Percentiles rank a stretch among this genome's conserved stretches.
phyloP scores from a whole-genome alignment of 2,329 filamentous ascomycete genomes.

The Cordyceps militaris region DNA sequence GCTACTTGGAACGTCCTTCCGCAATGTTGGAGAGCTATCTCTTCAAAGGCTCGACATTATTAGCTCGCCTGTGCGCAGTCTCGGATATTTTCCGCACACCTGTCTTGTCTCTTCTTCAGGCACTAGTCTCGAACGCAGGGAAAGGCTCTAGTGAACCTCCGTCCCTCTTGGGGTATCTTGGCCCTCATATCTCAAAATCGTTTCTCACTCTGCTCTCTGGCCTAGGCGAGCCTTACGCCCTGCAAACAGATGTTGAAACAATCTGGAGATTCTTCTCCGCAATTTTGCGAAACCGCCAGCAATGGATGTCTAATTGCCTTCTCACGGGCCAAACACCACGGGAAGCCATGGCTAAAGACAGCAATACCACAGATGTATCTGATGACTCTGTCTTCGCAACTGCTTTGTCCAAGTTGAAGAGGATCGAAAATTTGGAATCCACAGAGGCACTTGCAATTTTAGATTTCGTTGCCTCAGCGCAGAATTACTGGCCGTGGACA shows the following conservation, averaged over 20 bases:
- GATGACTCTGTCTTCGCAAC: slow-evolving; percentile 62
- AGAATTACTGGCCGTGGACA: slow-evolving; percentile 95
- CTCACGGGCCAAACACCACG: slow-evolving; percentile 82
- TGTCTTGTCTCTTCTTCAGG: slow-evolving; percentile 63
- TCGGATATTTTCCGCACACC: slow-evolving; percentile 59
- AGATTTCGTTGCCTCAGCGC: slow-evolving; percentile 78
- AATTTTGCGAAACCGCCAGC: slow-evolving; percentile 82
- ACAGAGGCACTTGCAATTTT: slow-evolving; percentile 67
- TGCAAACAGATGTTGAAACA: slow-evolving; percentile 55
- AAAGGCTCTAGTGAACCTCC: slow-evolving; percentile 67
- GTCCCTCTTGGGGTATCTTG: slow-evolving; percentile 88
- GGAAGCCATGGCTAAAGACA: slow-evolving; percentile 56
- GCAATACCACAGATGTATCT: slow-evolving; percentile 42
- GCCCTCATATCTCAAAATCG: slow-evolving; percentile 71
- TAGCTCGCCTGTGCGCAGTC: slow-evolving; percentile 69
- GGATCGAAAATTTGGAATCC: slow-evolving; percentile 57
- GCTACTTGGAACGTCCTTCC: slow-evolving; percentile 54
- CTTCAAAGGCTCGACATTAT: slow-evolving; percentile 70
- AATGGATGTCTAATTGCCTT: slow-evolving; percentile 92
- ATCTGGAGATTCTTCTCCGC: slow-evolving; percentile 84
- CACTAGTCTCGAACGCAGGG: slow-evolving; percentile 63
- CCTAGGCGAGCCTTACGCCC: slow-evolving; percentile 67
- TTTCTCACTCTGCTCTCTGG: slow-evolving; percentile 74
- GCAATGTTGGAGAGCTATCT: slow-evolving; percentile 68
- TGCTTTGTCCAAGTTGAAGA: slow-evolving; percentile 63